A percentile compares a stretch with the other conserved stretches of the same genome.
phyloP scores from a whole-genome alignment of 139 green algal species.

The Parachlorella kessleri region DNA sequence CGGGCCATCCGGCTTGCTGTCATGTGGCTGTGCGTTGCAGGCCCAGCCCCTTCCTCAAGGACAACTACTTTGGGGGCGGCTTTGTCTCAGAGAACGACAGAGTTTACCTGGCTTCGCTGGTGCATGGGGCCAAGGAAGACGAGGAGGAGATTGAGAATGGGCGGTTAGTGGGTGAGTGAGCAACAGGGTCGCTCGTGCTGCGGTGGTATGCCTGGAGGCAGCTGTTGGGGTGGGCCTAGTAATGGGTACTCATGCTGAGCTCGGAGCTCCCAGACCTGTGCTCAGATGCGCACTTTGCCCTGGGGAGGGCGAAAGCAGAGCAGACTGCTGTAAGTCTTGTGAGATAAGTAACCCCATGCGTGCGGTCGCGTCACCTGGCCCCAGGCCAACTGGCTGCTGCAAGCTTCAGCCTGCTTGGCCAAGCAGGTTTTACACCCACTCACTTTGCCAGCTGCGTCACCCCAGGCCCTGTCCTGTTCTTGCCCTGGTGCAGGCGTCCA shows the following conservation, averaged over 20 bases:
- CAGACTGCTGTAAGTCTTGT: no score
- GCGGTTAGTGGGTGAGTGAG: neutral
- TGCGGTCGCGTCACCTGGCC: neutral
- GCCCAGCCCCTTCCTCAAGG: constrained; percentile 25
- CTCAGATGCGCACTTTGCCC: neutral
- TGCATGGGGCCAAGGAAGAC: no score
- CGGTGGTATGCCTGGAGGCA: neutral
- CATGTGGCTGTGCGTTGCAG: no score
- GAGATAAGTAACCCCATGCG: no score
- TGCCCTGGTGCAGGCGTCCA: neutral
- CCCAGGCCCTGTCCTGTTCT: neutral
- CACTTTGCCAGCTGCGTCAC: neutral
- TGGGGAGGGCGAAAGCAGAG: no score
- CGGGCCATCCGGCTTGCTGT: no score
- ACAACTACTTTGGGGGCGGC: constrained; percentile 44
- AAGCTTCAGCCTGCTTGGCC: neutral
- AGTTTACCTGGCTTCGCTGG: neutral
- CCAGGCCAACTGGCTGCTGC: neutral
- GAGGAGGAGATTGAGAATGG: no score
- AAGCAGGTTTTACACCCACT: neutral
- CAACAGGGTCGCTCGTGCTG: neutral
- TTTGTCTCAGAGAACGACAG: constrained; percentile 11
- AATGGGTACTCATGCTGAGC: neutral
- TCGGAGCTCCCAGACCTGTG: neutral
- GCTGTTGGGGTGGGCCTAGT: neutral